Percentiles rank a stretch among this genome's conserved stretches.
Evolutionary conservation across 257 asterid species (phyloP).

Genomic region (Lithospermum erythrorhizon): DNA sequence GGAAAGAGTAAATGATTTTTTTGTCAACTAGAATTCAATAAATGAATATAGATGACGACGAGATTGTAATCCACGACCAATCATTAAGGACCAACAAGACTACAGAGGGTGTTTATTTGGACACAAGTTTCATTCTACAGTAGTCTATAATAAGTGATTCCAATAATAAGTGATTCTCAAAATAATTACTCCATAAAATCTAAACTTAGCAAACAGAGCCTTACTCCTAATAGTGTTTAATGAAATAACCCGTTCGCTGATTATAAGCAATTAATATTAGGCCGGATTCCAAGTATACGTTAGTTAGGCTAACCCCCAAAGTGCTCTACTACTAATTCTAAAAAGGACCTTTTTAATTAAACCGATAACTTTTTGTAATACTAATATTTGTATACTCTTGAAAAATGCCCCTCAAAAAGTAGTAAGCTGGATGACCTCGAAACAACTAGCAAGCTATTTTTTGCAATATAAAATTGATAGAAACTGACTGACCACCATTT

Average conservation of each 20-base stretch:
- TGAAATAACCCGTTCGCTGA: neutral
- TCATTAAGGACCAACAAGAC: no score
- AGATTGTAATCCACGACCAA: no score
- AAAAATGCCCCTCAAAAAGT: slow-evolving; percentile 25
- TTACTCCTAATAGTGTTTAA: neutral
- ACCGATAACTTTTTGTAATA: slow-evolving; percentile 36
- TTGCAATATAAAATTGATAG: neutral
- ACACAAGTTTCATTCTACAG: no score
- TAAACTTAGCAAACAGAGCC: no score
- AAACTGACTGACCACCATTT: slow-evolving; percentile 60
- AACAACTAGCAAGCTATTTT: no score
- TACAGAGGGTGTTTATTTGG: no score
- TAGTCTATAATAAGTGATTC: no score
- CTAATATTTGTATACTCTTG: slow-evolving; percentile 18
- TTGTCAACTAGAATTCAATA: no score
- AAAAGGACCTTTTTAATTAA: slow-evolving; percentile 62
- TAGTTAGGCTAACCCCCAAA: neutral
- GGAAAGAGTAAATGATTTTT: no score
- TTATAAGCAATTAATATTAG: neutral
- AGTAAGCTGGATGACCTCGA: slow-evolving; percentile 14
- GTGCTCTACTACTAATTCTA: slow-evolving; percentile 9
- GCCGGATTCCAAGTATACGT: neutral
- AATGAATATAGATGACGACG: no score
- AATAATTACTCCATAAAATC: no score
- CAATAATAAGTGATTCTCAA: no score